Base-by-base conservation (phyloP, 2,329 filamentous ascomycete species). In the Penicillium sumatraense region DNA sequence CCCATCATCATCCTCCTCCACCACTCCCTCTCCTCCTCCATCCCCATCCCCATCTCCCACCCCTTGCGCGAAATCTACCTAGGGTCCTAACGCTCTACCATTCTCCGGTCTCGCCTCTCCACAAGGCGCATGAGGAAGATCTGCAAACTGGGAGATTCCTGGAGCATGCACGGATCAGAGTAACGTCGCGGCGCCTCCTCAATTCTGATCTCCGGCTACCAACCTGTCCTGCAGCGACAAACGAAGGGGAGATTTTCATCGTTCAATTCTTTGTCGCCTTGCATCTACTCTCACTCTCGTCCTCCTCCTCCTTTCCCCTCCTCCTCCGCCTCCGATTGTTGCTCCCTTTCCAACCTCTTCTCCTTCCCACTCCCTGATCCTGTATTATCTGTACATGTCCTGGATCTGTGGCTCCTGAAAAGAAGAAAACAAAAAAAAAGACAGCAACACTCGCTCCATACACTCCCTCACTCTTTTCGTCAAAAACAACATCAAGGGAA, bases 141-240 rank as follows among this genome's bases (percentile, higher is more conserved):
- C 67, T 67, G 66, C 70, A 64, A 61, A 59, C 62, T 70, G 69
- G 64, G 67, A 70, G 65, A 68, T 74, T 73, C 67, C 68, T 72
- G 68, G 69, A 70, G 72, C 69, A 74, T 74, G 72, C 72, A 74
- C 72, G 70, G 71, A 74, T 72, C 65, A 68, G 72, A 72, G 71
- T 71, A 69, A 69, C 65, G 57, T 71, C 62, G 67, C 69, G 64
- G 64, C 64, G 60, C 64, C 65, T 65, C 59, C 64, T 63, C 55
- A 61, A 60, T 63, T 65, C 63, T 51, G 56, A 63, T 60, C 56
- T 60, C 60, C 67, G 58, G 62, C 54, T 65, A 63, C 57, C 60
- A 63, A 61, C 66, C 52, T 59, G 35, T 18, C 35, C 35, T 38
- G 35, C 56, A 62, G 44, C 42, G 53, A 63, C 69, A 74, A 72